Base-by-base conservation (phyloP, 345 rosid species). In the Turnera subulata region DNA sequence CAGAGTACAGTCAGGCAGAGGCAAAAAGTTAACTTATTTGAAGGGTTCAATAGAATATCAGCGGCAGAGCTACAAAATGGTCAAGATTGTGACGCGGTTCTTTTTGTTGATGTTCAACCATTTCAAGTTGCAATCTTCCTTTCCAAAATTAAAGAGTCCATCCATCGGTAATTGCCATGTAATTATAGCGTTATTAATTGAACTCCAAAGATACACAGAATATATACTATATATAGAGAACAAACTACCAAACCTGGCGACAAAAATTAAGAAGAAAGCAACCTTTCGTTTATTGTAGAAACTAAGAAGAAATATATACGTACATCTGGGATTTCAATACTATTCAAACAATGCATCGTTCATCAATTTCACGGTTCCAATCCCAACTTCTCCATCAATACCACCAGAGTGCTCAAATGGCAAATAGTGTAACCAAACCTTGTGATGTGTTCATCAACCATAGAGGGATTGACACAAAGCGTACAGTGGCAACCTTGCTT, bases 391-490 rank as follows among this genome's bases (percentile, higher is more conserved):
- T 47, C 12, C 52, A 24, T 40, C 61, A 62, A 32, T 61, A 26
- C 33, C 53, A 13, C 24, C 62, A 13, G 16, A 61, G 21, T 35
- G 20, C 50, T 61, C 67, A 25, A 43, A 38, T 59, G 32, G 52
- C 44, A 6, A 58, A 59, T 39, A 66, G 63, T 0, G 55, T 49
- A 15, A 9, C 44, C 1, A 59, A 60, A 47, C 72, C 70, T 0
- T 75, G 74, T 13, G 84, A 86, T 23, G 88, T 86, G 56, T 84
- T 86, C 82, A 80, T 86, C 18, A 86, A 86, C 55, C 95, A 84
- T 45, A 72, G 95, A 62, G 82, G 95, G 7, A 16, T 71, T 12
- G 95, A 84, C 76, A 84, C 95, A 1, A 84, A 84, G 72, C 70
- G 76, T 46, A 84, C 76, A 17, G 72, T 84, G 0, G 86, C 65